These are phyloP conservation scores for Raphanus sativus DNA, from an alignment of 345 rosid species.

Conservation along the genomic window DNA sequence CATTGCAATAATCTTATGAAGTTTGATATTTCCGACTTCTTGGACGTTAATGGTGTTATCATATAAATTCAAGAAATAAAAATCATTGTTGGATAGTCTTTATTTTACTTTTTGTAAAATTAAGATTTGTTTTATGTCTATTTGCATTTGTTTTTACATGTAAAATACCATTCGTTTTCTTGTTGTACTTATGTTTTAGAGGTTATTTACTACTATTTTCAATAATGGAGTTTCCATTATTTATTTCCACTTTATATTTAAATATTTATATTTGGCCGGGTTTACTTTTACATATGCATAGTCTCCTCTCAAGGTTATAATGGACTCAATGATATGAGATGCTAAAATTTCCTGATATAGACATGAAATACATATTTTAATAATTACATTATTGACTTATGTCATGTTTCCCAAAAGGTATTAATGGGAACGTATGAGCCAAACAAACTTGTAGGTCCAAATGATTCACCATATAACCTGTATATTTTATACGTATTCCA, in stretches of 20 bases:
- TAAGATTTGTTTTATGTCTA: background rate
- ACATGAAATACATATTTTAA: conserved; percentile 13
- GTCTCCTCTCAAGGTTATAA: conserved; percentile 12
- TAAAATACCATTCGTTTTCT: conserved; percentile 24
- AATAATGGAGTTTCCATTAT: conserved; percentile 25
- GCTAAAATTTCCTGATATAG: conserved; percentile 37
- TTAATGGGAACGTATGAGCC: conserved; percentile 28
- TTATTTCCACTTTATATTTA: conserved; percentile 25
- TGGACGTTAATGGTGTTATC: conserved; percentile 53
- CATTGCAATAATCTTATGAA: conserved; percentile 58
- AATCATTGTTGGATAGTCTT: background rate
- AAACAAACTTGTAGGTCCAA: conserved; percentile 29
- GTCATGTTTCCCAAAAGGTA: conserved; percentile 41
- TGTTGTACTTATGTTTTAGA: background rate
- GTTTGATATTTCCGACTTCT: conserved; percentile 60
- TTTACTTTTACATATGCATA: conserved; percentile 18
- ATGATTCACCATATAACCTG: conserved; percentile 31
- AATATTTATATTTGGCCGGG: conserved; percentile 25
- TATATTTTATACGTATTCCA: background rate
- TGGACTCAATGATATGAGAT: conserved; percentile 18
- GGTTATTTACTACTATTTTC: conserved; percentile 4
- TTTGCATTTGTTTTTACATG: conserved; percentile 18
- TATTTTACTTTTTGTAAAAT: background rate
- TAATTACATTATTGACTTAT: conserved; percentile 33
- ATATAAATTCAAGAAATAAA: conserved; percentile 40